Evolutionary conservation across 495 filamentous ascomycete genomes (phyloP), one percentile per base, ranked within the genome.

Genomic region (Neurospora sp.): DNA sequence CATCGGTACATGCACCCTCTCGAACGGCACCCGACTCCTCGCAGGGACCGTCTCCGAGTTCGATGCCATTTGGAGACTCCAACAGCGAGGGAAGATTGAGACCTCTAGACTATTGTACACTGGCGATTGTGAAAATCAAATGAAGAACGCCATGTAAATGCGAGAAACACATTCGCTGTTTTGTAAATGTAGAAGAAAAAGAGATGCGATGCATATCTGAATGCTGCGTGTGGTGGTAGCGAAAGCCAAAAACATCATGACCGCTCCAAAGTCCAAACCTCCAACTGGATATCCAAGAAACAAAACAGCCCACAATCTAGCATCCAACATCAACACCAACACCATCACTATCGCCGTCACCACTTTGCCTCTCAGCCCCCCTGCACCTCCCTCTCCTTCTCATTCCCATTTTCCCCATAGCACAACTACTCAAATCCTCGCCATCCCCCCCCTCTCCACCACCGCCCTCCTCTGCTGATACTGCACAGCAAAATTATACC

Each of bases 401-500:
- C 27, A 31, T 31, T 31, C 27, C 27, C 27, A 31, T 31, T 31
- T 31, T 31, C 31, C 31, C 31, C 31, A 31, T 31, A 31, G 31
- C 31, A 31, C 31, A 31, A 31, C 31, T 31, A 31, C 31, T 35
- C 40, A 46, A 75, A 86, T 77, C 73, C 80, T 79, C 9, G 79
- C 71, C 16, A 82, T 70, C 1, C 14, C 76, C 2, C 76, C 78
- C 78, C 84, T 86, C 44, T 77, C 72, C 1, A 76, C 79, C 72
- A 78, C 77, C n/a, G 84, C 85, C 70, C 88, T 80, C 46, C 89
- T 80, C 71, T 86, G 82, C 73, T 88, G 79, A 76, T 90, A 93
- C 70, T 86, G 81, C 31, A 91, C 88, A 41, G 90, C 77, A 78
- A 90, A 92, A 79, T 87, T 86, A 70, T 90, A 88, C 46, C 91